Evolutionary conservation across 2,329 filamentous ascomycete species (phyloP), one percentile per base, ranked within the genome.

Genomic region (Emmonsiellopsis sp.): DNA sequence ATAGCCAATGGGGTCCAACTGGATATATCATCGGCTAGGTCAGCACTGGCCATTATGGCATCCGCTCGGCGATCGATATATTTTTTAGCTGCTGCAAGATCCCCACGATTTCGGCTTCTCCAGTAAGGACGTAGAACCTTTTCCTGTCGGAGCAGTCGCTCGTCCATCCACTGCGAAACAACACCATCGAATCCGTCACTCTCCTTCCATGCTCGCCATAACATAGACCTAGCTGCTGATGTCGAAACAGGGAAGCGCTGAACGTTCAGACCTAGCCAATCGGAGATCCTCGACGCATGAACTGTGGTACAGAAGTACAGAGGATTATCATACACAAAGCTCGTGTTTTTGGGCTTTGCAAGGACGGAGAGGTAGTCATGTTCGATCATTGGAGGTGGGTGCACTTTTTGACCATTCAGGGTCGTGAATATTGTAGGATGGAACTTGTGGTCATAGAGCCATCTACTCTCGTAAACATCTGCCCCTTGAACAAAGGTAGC

Each of bases 331-430:
- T 74, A 68, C 7, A 73, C 68, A 56, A 76, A 75, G 55, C 67
- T 71, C 36, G 66, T 71, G 46, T 68, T 62, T 34, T 61, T 66
- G 0, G 74, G 74, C 58, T 75, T 76, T 42, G 68, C 62, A 0
- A 76, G 64, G 4, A 76, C 68, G 7, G 63, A 65, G 13, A 76
- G 61, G 56, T 67, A 70, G 56, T 76, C 74, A 44, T 76, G 68
- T 39, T 74, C 71, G 52, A 81, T 80, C 71, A 80, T 76, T n/a
- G 74, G 70, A 5, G 78, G 78, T 2, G 78, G 80, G 47, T 76
- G 72, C 2, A 79, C 70, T 36, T 68, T 64, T 47, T 73, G 64
- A 6, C 77, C 77, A 54, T 80, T 80, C 7, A 80, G 68, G 36
- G 66, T 74, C 10, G 74, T 76, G 42, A 68, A 67, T 27, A 76